Evolutionary conservation across 805 yeast genomes (phyloP).

Genomic region (Ogataea saltuana): DNA sequence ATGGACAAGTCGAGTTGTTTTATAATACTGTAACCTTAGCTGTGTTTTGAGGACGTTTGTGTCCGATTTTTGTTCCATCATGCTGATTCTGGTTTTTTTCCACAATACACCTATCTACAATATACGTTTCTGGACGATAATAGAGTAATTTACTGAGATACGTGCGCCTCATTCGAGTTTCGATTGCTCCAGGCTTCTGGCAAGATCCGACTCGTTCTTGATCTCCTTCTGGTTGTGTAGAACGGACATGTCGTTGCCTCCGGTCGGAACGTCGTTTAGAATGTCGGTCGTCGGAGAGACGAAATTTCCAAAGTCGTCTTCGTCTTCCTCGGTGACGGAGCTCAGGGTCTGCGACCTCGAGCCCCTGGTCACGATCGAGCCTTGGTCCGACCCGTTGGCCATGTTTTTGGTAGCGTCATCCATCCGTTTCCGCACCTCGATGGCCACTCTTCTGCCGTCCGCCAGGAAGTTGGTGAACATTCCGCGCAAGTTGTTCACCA

Average conservation of each 20-base stretch:
- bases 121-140: too few species aligned
- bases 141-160: too few species aligned
- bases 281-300: conserved; percentile 30
- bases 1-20: too few species aligned
- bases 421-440: conserved; percentile 83
- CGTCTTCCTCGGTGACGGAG: conserved; percentile 30
- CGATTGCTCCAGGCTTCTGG: conserved; percentile 6
- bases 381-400: conserved; percentile 18
- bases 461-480: conserved; percentile 90
- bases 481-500: conserved; percentile 66
- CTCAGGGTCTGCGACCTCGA: conserved; percentile 25
- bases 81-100: too few species aligned
- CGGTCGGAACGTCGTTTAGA: conserved; percentile 25
- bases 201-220: conserved; percentile 18
- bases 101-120: too few species aligned
- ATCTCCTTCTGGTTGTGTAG: conserved; percentile 22
- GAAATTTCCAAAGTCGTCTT: conserved; percentile 38
- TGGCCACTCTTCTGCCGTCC: conserved; percentile 91
- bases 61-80: too few species aligned
- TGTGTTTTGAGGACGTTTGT: too few species aligned
- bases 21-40: too few species aligned
- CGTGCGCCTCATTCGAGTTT: too few species aligned
- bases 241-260: conserved; percentile 25
- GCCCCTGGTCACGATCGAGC: conserved; percentile 20
- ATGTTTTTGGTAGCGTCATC: conserved; percentile 56